Conservation (phyloP, 1,284 basidiomycete genomes). For the Heliocybe sulcata region DNA sequence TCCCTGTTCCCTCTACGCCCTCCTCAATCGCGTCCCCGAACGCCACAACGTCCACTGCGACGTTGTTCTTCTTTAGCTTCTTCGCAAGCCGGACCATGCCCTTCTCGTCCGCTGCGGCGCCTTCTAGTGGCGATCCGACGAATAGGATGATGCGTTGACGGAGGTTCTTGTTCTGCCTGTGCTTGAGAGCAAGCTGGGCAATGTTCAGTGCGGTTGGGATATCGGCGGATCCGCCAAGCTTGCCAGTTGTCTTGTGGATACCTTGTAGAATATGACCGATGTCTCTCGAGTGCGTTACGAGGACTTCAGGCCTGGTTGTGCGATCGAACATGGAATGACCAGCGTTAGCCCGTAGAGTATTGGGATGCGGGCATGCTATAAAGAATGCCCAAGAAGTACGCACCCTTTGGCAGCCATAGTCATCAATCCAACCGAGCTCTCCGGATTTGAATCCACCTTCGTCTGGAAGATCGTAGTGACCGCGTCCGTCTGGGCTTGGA, state of each 20-base stretch:
- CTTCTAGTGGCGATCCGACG: slow-evolving; percentile 80
- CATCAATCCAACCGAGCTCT: slow-evolving; percentile 97
- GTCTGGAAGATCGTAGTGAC: slow-evolving; percentile 88
- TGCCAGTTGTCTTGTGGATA: slow-evolving; percentile 61
- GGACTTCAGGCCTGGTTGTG: slow-evolving; percentile 75
- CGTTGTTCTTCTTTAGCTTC: slow-evolving; percentile 99
- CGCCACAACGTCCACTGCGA: slow-evolving; percentile 87
- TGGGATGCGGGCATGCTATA: neutral
- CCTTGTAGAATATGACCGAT: slow-evolving; percentile 86
- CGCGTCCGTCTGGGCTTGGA: slow-evolving; percentile 89
- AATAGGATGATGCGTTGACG: slow-evolving; percentile 94
- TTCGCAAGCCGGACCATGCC: slow-evolving; percentile 85
- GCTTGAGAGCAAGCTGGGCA: slow-evolving; percentile 94
- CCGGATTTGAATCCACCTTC: slow-evolving; percentile 94
- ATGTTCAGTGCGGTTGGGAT: slow-evolving; percentile 88
- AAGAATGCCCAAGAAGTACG: slow-evolving; percentile 19
- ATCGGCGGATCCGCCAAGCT: slow-evolving; percentile 77
- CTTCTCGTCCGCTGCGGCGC: slow-evolving; percentile 62
- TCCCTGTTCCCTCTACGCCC: slow-evolving; percentile 26
- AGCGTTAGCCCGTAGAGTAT: neutral
- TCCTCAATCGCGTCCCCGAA: slow-evolving; percentile 73
- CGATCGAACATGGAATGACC: neutral
- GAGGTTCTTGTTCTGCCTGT: slow-evolving; percentile 97
- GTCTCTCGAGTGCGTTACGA: slow-evolving; percentile 94
- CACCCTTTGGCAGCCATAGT: slow-evolving; percentile 95